Percentiles rank a stretch among this genome's conserved stretches.
These are phyloP conservation scores for Helotiales sp. DNA, from an alignment of 2,329 filamentous ascomycete species.

Conservation along the genomic window DNA sequence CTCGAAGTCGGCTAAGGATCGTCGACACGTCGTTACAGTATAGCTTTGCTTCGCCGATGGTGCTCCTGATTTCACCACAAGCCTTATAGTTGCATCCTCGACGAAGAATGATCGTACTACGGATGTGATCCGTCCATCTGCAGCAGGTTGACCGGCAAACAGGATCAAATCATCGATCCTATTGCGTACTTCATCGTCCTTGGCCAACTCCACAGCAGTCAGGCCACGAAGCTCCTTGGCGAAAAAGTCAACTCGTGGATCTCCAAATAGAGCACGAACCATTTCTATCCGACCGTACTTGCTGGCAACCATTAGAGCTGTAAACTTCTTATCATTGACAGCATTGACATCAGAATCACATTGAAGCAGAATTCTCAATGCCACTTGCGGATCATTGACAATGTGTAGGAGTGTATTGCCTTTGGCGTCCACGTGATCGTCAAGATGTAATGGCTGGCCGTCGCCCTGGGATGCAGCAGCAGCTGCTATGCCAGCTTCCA, in stretches of 20 bases:
- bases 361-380: conserved; percentile 71
- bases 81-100: conserved; percentile 88
- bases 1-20: conserved; percentile 87
- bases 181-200: conserved; percentile 96
- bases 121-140: conserved; percentile 82
- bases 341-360: conserved; percentile 97
- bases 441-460: conserved; percentile 77
- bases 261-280: conserved; percentile 83
- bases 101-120: conserved; percentile 97
- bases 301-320: conserved; percentile 95
- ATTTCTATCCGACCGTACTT: conserved; percentile 96
- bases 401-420: conserved; percentile 97
- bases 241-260: conserved; percentile 81
- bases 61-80: conserved; percentile 91
- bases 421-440: conserved; percentile 89
- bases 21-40: conserved; percentile 90
- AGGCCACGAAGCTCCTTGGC: conserved; percentile 84
- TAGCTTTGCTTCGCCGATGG: conserved; percentile 80
- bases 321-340: conserved; percentile 92
- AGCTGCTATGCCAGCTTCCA: conserved; percentile 74
- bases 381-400: conserved; percentile 80
- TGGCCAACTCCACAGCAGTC: conserved; percentile 93
- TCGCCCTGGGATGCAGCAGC: conserved; percentile 77
- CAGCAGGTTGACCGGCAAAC: conserved; percentile 69
- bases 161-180: conserved; percentile 92